Base-by-base conservation (phyloP, 2,329 filamentous ascomycete species). In the Trichoderma guizhouense region DNA sequence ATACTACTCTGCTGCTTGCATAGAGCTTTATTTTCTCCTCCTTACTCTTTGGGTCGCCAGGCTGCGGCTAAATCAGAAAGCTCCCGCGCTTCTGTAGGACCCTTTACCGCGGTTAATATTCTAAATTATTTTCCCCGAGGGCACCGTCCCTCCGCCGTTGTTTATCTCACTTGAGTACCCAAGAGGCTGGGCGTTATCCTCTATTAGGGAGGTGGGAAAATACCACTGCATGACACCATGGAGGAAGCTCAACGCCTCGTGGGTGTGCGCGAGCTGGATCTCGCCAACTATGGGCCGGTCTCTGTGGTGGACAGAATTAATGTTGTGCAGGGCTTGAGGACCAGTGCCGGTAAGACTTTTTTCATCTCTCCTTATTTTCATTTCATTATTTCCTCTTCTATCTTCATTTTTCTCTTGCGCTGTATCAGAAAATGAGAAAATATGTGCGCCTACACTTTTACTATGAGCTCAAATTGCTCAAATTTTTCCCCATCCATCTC, bases 301-400 rank as follows among this genome's bases (percentile, higher is more conserved):
- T 84, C 85, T 64, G 83, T 89, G 74, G 84, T 84, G 70, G 85
- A 88, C 78, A 84, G 83, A 75, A 84, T 89, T 79, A 88, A 86
- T 78, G 82, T 85, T 53, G 84, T 90, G 55, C 88, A 88, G 3
- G 88, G 84, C 36, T 81, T 90, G 69, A 88, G 86, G 77, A 88
- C 87, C 73, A 89, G 88, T 78, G 85, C 88, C 78, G 88, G 88
- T 90, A 79, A 86, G 88, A 81, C 69, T 73, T 73, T 72, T n/a
- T 15, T 69, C n/a, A 43, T 36, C 34, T 32, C 14, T 67, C 34
- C 39, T 39, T 69, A 65, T 63, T 65, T 47, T 18, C 14, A 71
- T 68, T 28, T 26, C 58, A 47, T 26, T n/a, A 15, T 39, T 1
- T 30, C 11, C 43, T 26, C 26, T 30, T 28, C 39, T 14, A 26